Evolutionary conservation across 345 rosid species (phyloP).

Genomic region (Sapria himalayana): DNA sequence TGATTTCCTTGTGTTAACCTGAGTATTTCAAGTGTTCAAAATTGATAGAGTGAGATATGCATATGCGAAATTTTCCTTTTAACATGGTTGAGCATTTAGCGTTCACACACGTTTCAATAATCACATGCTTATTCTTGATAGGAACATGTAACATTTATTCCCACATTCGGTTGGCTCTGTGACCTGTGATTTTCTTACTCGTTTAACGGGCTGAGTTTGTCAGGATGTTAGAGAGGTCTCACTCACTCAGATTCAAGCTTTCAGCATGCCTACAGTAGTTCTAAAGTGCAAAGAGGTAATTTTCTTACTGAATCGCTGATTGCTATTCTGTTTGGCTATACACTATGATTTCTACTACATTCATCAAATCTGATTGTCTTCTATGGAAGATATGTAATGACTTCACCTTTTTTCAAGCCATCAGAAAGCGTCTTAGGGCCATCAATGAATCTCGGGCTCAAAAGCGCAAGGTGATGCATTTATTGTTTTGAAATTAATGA

Average conservation of each 20-base stretch:
- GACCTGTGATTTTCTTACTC: too few relatives aligned
- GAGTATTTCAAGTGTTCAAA: too few relatives aligned
- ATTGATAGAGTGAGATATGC: too few relatives aligned
- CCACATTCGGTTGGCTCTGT: conserved; percentile 2
- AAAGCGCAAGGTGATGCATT: conserved; percentile 81
- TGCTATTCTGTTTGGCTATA: too few relatives aligned
- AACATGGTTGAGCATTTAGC: too few relatives aligned
- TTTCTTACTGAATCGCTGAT: conserved; percentile 7
- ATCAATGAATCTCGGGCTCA: conserved; percentile 90
- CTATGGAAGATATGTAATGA: neutral
- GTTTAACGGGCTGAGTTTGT: too few relatives aligned
- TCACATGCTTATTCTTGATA: too few relatives aligned
- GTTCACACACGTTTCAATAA: too few relatives aligned
- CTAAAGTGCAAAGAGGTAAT: conserved; percentile 82
- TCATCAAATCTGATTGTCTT: neutral
- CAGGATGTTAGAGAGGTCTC: conserved; percentile 76
- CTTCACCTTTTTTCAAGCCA: conserved; percentile 29
- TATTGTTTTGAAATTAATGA: too few relatives aligned
- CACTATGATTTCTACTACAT: neutral
- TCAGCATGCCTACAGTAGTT: conserved; percentile 41
- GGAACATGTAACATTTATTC: too few relatives aligned
- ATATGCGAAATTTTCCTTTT: too few relatives aligned
- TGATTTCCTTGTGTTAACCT: too few relatives aligned
- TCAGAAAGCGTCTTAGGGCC: conserved; percentile 73
- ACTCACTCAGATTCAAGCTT: conserved; percentile 34